phyloP scores from a whole-genome alignment of 2,329 filamentous ascomycete genomes.

The Fusarium praegraminearum region DNA sequence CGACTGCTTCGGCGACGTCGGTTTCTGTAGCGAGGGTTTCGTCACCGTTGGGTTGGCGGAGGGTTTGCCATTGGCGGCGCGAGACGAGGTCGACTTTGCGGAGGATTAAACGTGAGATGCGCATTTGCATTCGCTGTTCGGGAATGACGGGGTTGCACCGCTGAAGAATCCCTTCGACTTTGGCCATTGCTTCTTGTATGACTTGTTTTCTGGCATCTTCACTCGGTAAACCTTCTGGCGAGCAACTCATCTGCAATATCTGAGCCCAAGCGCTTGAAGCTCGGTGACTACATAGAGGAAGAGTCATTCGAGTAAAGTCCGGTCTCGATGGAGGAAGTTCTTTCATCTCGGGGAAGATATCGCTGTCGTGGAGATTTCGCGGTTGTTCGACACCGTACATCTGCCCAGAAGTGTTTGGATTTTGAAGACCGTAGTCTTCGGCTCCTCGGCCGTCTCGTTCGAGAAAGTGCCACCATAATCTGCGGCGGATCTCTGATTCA shows the following conservation, averaged over 20 bases:
- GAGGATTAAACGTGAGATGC: conserved; percentile 48
- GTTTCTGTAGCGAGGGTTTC: conserved; percentile 47
- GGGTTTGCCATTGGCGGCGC: conserved; percentile 56
- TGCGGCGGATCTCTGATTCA: conserved; percentile 66
- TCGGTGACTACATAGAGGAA: conserved; percentile 66
- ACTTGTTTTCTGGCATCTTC: conserved; percentile 56
- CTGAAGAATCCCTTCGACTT: conserved; percentile 14
- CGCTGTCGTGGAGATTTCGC: conserved; percentile 67
- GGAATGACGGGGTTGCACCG: conserved; percentile 67
- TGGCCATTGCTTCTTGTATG: conserved; percentile 43
- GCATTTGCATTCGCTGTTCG: conserved; percentile 50
- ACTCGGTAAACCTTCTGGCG: conserved; percentile 7
- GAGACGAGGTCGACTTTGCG: conserved; percentile 62
- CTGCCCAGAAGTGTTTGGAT: conserved; percentile 7
- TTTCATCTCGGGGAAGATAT: conserved; percentile 62
- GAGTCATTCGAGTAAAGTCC: conserved; percentile 70
- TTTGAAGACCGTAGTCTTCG: conserved; percentile 66
- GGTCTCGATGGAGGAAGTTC: conserved; percentile 60
- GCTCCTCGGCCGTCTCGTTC: conserved; percentile 63
- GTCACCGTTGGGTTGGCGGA: conserved; percentile 33
- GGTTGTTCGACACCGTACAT: conserved; percentile 62
- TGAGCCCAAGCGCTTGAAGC: conserved; percentile 52
- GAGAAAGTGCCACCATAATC: conserved; percentile 67
- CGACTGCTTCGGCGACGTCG: conserved; percentile 51
- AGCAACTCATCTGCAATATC: conserved; percentile 40